Conservation (phyloP, 345 rosid genomes). For the Nasturtium officinale region DNA sequence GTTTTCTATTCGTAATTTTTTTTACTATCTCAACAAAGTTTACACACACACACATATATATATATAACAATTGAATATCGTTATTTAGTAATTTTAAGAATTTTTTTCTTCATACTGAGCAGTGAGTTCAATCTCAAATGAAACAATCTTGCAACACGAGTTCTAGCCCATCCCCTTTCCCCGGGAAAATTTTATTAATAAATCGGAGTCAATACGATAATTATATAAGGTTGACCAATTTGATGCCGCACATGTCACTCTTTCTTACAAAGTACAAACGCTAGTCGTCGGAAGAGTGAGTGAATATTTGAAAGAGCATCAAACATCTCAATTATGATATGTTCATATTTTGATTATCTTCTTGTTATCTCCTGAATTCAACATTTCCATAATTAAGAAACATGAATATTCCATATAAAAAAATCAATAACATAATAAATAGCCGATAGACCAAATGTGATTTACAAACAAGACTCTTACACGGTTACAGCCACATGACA, state of each 20-base stretch:
- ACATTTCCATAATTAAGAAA: slow-evolving; percentile 26
- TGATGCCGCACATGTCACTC: slow-evolving; percentile 40
- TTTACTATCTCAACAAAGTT: too few relatives aligned
- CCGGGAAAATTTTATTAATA: background rate
- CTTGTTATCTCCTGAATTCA: slow-evolving; percentile 30
- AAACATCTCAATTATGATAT: slow-evolving; percentile 30
- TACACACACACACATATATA: too few relatives aligned
- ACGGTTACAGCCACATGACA: background rate
- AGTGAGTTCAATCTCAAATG: slow-evolving; percentile 3
- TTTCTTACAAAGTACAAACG: slow-evolving; percentile 46
- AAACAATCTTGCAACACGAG: slow-evolving; percentile 23
- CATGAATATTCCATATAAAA: background rate
- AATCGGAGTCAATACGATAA: slow-evolving; percentile 34
- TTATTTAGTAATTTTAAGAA: slow-evolving; percentile 3
- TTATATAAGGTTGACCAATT: slow-evolving; percentile 38
- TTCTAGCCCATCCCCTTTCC: too few relatives aligned
- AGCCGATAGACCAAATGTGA: background rate
- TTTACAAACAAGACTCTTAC: slow-evolving; percentile 9
- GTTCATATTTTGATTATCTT: slow-evolving; percentile 19
- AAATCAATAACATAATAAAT: slow-evolving; percentile 2
- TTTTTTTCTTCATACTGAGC: slow-evolving; percentile 21
- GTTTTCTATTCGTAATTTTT: background rate
- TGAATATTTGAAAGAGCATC: slow-evolving; percentile 44
- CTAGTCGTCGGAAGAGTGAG: slow-evolving; percentile 53
- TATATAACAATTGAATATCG: too few relatives aligned